These are phyloP conservation scores for Diaporthe humulicola DNA, from an alignment of 2,329 filamentous ascomycete species.

Conservation along the genomic window DNA sequence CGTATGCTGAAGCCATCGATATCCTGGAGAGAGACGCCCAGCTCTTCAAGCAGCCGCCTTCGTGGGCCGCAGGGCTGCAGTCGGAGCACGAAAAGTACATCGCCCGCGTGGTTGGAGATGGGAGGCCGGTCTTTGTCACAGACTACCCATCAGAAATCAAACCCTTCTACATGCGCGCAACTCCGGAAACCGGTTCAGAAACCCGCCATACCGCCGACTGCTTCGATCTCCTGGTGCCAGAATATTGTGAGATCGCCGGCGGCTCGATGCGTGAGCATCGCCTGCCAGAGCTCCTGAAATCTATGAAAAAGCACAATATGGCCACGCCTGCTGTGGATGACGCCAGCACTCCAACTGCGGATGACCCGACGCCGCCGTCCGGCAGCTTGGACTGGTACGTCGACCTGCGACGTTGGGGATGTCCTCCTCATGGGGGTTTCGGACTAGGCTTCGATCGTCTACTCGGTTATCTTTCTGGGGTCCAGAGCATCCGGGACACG, in stretches of 20 bases:
- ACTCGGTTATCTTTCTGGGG: slow-evolving; percentile 84
- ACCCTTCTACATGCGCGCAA: slow-evolving; percentile 76
- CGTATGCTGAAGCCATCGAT: slow-evolving; percentile 83
- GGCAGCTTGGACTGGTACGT: slow-evolving; percentile 82
- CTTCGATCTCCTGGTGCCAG: slow-evolving; percentile 90
- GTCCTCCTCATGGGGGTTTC: slow-evolving; percentile 91
- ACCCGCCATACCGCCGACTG: slow-evolving; percentile 77
- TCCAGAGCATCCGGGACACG: slow-evolving; percentile 85
- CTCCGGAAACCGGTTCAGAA: not conserved
- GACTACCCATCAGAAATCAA: slow-evolving; percentile 92
- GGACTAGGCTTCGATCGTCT: slow-evolving; percentile 91
- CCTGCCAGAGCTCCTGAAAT: slow-evolving; percentile 73
- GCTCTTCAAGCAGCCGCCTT: slow-evolving; percentile 76
- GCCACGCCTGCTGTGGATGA: slow-evolving; percentile 49
- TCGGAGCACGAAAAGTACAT: slow-evolving; percentile 95
- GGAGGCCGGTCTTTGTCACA: slow-evolving; percentile 87
- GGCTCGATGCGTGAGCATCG: slow-evolving; percentile 92
- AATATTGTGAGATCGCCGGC: slow-evolving; percentile 87
- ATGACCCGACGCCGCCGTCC: slow-evolving; percentile 22
- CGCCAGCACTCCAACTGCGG: slow-evolving; percentile 42
- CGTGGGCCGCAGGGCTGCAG: slow-evolving; percentile 82
- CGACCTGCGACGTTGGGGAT: slow-evolving; percentile 91
- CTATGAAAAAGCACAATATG: slow-evolving; percentile 79
- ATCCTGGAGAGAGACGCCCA: slow-evolving; percentile 72
- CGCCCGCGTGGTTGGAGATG: slow-evolving; percentile 68